Base-by-base conservation (phyloP, 208 protist species). In the Leishmania guyanensis region DNA sequence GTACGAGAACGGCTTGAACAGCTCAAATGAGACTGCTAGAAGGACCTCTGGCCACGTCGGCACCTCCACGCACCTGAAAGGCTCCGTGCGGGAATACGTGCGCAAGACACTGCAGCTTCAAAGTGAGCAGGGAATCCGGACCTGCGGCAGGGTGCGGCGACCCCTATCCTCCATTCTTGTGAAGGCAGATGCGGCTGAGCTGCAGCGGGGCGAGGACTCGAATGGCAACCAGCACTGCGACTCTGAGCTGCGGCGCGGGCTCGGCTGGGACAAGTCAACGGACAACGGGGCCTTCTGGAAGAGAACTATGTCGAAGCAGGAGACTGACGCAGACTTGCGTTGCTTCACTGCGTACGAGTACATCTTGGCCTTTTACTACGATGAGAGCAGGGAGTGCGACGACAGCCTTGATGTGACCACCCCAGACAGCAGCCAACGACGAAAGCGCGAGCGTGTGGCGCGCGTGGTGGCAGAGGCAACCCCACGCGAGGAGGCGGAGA, bases 401-500 rank as follows among this genome's bases (percentile, higher is more conserved):
- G 65, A 73, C 54, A 75, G 69, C 62, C 50, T 79, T 6, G 33
- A 54, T 12, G 48, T 79, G 46, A 48, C 48, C 17, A 71, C 64
- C 4, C 64, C 64, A 3, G 76, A 70, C n/a, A 56, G 58, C 64
- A 71, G 36, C 64, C 26, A 79, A 65, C 77, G 53, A 50, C 66
- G 74, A 65, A 60, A 78, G 77, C 75, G 75, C 56, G 36, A 69
- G 54, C 75, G 75, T 8, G 58, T 78, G 36, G 75, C 75, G 43
- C 75, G 39, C 56, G 75, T 78, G 75, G 20, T 78, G 22, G 75
- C 39, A 36, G 91, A 29, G 85, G 72, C 78, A 82, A 75, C 77
- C 78, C 69, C 97, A 8, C 91, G 87, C 81, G 97, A 93, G 93
- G 94, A 95, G 75, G 91, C 95, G 53, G 95, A 96, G 81, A 85